A percentile compares a stretch with the other conserved stretches of the same genome.
Conservation (phyloP, 1,284 basidiomycete genomes). For the Ganoderma sinense region DNA sequence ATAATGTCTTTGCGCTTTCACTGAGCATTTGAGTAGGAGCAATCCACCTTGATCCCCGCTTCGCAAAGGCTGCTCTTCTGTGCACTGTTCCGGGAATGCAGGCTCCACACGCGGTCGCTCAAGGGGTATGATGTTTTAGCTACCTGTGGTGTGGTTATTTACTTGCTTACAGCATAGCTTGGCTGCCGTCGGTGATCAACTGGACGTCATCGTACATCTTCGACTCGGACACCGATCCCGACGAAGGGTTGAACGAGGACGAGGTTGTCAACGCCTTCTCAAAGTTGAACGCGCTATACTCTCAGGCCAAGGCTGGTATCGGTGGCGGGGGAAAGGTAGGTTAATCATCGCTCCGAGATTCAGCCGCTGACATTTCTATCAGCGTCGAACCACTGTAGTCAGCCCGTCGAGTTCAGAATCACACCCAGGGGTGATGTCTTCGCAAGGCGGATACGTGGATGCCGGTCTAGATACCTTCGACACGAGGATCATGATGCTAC, state of each 20-base stretch:
- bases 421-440: constrained; percentile 15
- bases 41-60: constrained; percentile 52
- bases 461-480: constrained; percentile 25
- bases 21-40: constrained; percentile 52
- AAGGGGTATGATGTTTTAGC: constrained; percentile 58
- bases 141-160: constrained; percentile 9
- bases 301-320: constrained; percentile 53
- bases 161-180: constrained; percentile 52
- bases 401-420: constrained; percentile 41
- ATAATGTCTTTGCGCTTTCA: neutral
- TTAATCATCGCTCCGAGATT: neutral
- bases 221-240: constrained; percentile 36
- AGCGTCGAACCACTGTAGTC: constrained; percentile 38
- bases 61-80: constrained; percentile 66
- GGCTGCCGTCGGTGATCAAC: constrained; percentile 58
- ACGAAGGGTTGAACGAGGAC: constrained; percentile 45
- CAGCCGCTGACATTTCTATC: neutral
- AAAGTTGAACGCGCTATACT: constrained; percentile 59
- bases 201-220: constrained; percentile 54
- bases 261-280: constrained; percentile 51
- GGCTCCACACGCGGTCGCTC: constrained; percentile 64
- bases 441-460: constrained; percentile 21
- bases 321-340: constrained; percentile 53
- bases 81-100: constrained; percentile 65
- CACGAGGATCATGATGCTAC: constrained; percentile 49